Base-by-base conservation (phyloP, 2,329 filamentous ascomycete species). In the Apiospora arundinis region DNA sequence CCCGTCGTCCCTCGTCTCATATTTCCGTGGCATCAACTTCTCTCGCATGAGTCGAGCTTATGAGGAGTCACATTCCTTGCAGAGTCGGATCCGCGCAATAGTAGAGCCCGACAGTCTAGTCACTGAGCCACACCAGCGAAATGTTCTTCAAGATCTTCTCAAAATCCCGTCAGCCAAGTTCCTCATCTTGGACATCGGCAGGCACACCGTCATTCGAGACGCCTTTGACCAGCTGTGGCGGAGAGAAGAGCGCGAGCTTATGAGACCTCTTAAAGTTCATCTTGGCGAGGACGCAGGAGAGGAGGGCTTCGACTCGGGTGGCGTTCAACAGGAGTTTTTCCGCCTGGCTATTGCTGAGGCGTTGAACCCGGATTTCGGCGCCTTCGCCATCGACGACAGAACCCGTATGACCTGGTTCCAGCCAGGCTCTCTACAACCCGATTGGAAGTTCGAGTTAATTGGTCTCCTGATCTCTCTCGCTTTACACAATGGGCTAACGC, bases 321-420 rank as follows among this genome's bases (percentile, higher is more conserved):
- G 96, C 74, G 95, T 99, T 0, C 95, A 98, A 76, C 95, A 97
- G 79, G 96, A 99, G 74, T 98, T 97, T 80, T 98, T 99, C 83
- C 91, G 94, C 21, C 83, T 98, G 40, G 91, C 93, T 23, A 91
- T 98, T 75, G 90, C 90, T 0, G 92, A 97, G 77, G 93, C 93
- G 4, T 87, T 98, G 65, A 87, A 94, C 76, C 92, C 94, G 5
- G 88, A 91, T 60, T 94, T 93, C 77, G 95, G 92, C 1, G 90
- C 93, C 70, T 98, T 98, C 79, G 92, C 91, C 0, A 88, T 94
- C 44, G 95, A 98, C 76, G 82, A 89, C 0, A 85, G 90, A 70
- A 96, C 93, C 0, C 90, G 90, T 44, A 92, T 96, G 87, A 91
- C 92, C 14, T 99, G 95, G 93, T 98, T 99, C 77, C 90, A 92